Evolutionary conservation across 805 yeast species (phyloP), one percentile per base, ranked within the genome.

Genomic region (Blastobotrys terrestris): DNA sequence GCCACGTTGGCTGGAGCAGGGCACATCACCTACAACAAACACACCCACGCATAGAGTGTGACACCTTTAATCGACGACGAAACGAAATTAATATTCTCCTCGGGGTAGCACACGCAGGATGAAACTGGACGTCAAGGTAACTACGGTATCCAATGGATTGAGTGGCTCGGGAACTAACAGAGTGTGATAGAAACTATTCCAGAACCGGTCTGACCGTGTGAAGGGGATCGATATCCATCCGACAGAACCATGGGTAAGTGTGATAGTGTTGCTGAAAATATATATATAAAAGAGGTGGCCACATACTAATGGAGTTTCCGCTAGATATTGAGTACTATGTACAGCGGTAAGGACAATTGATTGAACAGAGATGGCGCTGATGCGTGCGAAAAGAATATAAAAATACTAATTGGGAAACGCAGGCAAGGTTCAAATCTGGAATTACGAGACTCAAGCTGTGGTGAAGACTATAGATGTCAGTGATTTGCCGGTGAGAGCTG

Each of bases 221-320:
- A 94, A 94, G 72, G 97, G 97, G 48, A 85, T 94, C 66, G 99
- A 94, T 72, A 87, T 94, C 77, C 99, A 94, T 69, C 99, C 99
- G 20, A 77, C 91, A 18, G 99, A 94, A 70, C 98, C 99, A 51
- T 92, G 98, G 98, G 83, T 90, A 22, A 31, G 55, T 53, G 11
- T 5, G n/a, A n/a, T 14, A 2, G 22, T n/a, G n/a, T n/a, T n/a
- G n/a, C n/a, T n/a, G n/a, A n/a, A n/a, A n/a, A n/a, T n/a, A n/a
- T n/a, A n/a, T n/a, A n/a, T n/a, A n/a, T n/a, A n/a, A n/a, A n/a
- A n/a, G n/a, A n/a, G n/a, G n/a, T n/a, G n/a, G n/a, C n/a, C n/a
- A n/a, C n/a, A n/a, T n/a, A n/a, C n/a, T n/a, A n/a, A n/a, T n/a
- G n/a, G n/a, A n/a, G n/a, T n/a, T n/a, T n/a, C n/a, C n/a, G n/a